phyloP scores from a whole-genome alignment of 2,329 filamentous ascomycete genomes.

The Aspergillus hiratsukae region DNA sequence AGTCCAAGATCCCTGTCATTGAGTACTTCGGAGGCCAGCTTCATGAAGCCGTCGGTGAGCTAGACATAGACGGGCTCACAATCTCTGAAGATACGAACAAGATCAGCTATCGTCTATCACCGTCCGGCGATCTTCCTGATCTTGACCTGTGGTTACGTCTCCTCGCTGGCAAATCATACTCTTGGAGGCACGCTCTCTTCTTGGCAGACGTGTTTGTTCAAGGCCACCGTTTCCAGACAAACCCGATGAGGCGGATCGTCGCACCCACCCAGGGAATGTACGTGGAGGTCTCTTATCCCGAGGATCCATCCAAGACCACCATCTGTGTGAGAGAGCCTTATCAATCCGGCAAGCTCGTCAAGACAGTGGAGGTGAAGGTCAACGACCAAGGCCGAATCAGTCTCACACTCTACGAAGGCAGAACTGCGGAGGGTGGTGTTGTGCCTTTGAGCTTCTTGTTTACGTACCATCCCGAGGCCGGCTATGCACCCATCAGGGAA shows the following conservation, averaged over 20 bases:
- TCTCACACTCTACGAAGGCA: conserved; percentile 88
- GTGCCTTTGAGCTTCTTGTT: conserved; percentile 83
- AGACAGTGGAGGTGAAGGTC: conserved; percentile 81
- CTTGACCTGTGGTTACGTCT: conserved; percentile 82
- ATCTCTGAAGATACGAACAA: conserved; percentile 75
- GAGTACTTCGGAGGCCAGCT: conserved; percentile 94
- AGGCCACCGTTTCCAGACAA: conserved; percentile 94
- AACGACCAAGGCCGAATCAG: conserved; percentile 72
- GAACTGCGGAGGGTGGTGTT: conserved; percentile 76
- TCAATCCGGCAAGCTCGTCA: conserved; percentile 77
- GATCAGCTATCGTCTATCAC: conserved; percentile 77
- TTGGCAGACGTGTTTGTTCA: conserved; percentile 91
- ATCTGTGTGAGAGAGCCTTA: conserved; percentile 86
- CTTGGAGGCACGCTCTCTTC: conserved; percentile 93
- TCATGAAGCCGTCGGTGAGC: conserved; percentile 64
- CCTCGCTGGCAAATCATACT: conserved; percentile 77
- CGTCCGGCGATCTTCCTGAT: conserved; percentile 69
- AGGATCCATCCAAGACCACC: conserved; percentile 75
- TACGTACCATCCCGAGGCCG: conserved; percentile 89
- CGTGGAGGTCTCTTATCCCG: conserved; percentile 79
- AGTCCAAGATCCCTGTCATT: conserved; percentile 70
- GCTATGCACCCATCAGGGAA: conserved; percentile 95
- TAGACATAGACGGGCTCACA: conserved; percentile 80
- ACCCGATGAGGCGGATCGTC: conserved; percentile 89
- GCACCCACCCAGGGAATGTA: conserved; percentile 79